Evolutionary conservation across 768 basidiomycete species (phyloP).

Genomic region (Panellus pusillus): DNA sequence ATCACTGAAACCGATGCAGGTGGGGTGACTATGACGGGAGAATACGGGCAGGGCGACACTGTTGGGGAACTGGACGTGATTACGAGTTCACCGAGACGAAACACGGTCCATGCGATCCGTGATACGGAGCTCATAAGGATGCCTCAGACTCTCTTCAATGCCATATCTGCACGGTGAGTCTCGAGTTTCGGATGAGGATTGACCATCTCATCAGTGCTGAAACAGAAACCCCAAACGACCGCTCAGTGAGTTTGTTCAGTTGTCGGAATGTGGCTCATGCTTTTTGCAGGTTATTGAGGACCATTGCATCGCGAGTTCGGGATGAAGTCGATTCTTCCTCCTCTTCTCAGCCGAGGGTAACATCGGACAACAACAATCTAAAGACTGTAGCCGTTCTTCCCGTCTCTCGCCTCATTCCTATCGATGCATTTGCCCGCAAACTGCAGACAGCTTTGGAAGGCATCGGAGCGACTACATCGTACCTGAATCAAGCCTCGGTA

Average conservation of each 20-base stretch:
- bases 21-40: conserved; percentile 78
- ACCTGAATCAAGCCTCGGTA: conserved; percentile 91
- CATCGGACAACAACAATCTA: conserved; percentile 81
- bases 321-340: conserved; percentile 73
- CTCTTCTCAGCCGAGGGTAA: conserved; percentile 46
- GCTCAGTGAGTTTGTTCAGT: conserved; percentile 58
- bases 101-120: conserved; percentile 95
- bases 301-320: conserved; percentile 91
- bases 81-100: conserved; percentile 81
- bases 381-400: conserved; percentile 95
- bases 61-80: conserved; percentile 98
- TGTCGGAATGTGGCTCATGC: neutral
- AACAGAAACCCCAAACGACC: conserved; percentile 77
- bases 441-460: conserved; percentile 86
- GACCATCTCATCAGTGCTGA: neutral
- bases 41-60: conserved; percentile 96
- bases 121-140: conserved; percentile 96
- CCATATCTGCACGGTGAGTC: conserved; percentile 80
- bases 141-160: conserved; percentile 97
- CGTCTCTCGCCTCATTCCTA: conserved; percentile 81
- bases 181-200: neutral
- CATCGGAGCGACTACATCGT: conserved; percentile 91
- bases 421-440: conserved; percentile 87
- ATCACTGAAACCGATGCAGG: conserved; percentile 80
- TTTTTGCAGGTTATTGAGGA: conserved; percentile 62